Evolutionary conservation across 805 yeast genomes (phyloP), one percentile per base, ranked within the genome.

Genomic region (Wickerhamomyces bisporus): DNA sequence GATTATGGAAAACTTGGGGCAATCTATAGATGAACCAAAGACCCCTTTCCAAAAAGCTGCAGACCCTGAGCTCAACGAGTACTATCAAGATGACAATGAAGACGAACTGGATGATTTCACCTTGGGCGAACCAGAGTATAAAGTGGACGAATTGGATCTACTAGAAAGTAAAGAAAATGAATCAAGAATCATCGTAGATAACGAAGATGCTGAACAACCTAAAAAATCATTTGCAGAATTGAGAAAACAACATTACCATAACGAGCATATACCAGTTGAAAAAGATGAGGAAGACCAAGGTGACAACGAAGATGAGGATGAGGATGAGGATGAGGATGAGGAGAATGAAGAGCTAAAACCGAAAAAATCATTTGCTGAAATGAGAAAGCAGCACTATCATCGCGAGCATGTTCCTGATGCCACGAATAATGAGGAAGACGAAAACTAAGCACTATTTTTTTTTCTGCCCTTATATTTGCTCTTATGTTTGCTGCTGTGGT

Each of bases 31-130:
- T 54, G 97, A 89, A 58, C 97, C 97, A 17, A 89, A 89, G 66
- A 89, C 97, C 1, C 97, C 97, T 5, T 89, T 83, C 53, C 94
- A 86, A 56, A 94, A 93, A 10, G 94, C 95, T 1, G 82, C 86
- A 20, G 80, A 83, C 52, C 89, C 93, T 1, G 68, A 64, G 40
- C 69, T 74, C 37, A 86, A 86, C 24, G 95, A 88, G 51, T 83
- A 84, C 55, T 86, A 87, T 49, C 76, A 73, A 5, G 91, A 83
- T 51, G 78, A 79, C 32, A 88, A 81, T 26, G 58, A 50, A 11
- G 64, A 51, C 16, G 70, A 67, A 3, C 61, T 77, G 30, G 75
- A 77, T 11, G 69, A 64, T 30, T 77, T 81, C 47, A 59, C 71
- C 9, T 61, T 79, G 35, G 86, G 86, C 2, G 80, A 72, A 45